These are phyloP conservation scores for Gymnopus androsaceus DNA, from an alignment of 1,284 basidiomycete genomes.

Conservation along the genomic window DNA sequence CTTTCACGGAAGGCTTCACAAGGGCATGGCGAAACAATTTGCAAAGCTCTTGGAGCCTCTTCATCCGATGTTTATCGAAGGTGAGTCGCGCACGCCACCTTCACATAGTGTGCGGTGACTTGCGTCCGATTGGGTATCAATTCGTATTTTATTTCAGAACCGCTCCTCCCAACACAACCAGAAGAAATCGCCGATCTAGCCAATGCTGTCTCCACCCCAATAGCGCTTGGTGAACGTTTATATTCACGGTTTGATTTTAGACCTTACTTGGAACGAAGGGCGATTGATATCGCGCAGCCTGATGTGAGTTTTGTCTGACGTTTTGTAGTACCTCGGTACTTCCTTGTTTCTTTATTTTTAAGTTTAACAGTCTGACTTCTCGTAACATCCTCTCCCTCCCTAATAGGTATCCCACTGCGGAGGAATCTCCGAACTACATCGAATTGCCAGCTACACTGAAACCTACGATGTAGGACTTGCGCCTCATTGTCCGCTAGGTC, in stretches of 20 bases:
- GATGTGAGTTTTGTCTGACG: conserved; percentile 60
- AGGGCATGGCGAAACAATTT: conserved; percentile 78
- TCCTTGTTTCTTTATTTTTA: too few species aligned
- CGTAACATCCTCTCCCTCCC: not conserved
- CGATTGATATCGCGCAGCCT: conserved; percentile 75
- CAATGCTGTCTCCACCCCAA: conserved; percentile 61
- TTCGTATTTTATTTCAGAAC: too few species aligned
- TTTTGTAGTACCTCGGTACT: too few species aligned
- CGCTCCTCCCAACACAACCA: conserved; percentile 67
- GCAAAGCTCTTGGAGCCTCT: conserved; percentile 67
- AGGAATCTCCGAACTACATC: conserved; percentile 74
- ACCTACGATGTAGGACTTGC: conserved; percentile 66
- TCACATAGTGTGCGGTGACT: too few species aligned
- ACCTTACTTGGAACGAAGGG: conserved; percentile 70
- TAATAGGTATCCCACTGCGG: conserved; percentile 62
- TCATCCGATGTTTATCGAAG: conserved; percentile 74
- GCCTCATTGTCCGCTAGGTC: conserved; percentile 66
- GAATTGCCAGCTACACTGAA: conserved; percentile 72
- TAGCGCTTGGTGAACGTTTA: conserved; percentile 73
- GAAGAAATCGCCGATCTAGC: conserved; percentile 69
- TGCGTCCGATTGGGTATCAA: not conserved
- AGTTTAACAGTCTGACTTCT: not conserved
- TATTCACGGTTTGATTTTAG: conserved; percentile 71
- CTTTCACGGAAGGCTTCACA: conserved; percentile 69
- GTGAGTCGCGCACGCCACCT: too few species aligned